Base-by-base conservation (phyloP, 306 rosid genomes). In the Casuarina glauca region DNA sequence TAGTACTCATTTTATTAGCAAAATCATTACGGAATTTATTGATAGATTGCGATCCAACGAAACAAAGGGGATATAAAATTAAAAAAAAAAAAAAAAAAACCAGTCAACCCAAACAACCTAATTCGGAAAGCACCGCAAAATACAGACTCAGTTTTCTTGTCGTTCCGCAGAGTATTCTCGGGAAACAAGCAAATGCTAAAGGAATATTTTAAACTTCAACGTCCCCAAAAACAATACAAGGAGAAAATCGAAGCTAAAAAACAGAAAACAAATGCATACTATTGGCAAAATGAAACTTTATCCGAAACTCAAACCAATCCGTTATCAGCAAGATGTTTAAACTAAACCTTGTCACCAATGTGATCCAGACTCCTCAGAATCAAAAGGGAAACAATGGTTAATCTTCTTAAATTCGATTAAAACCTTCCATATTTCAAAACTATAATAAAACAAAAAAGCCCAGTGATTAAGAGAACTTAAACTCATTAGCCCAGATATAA, bases 91-190 rank as follows among this genome's bases (percentile, higher is more conserved):
- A 0, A 20, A 20, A 20, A 20, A 20, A 20, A 20, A 20, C 0
- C 26, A 20, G 26, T 20, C 26, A 20, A 20, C 26, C 26, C 26
- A 20, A 20, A 20, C 0, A 20, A 20, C 26, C 26, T 20, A 20
- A 20, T 20, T 20, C 26, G 26, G 26, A 20, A 20, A 20, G 26
- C 26, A 54, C 17, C 36, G 48, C 1, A 17, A 48, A 35, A 26
- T 32, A 41, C 6, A 48, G 58, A 74, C 61, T 42, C 67, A 4
- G 4, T 67, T 78, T 32, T 73, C 6, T 20, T 38, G 63, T 48
- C 52, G 78, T 74, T 70, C 53, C 63, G 12, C 73, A 42, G 76
- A 9, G 50, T 62, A 70, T 77, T 74, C 55, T 9, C 61, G 46
- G 49, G 41, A 78, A 74, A 9, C 70, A 73, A 35, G 72, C 12